Base-by-base conservation (phyloP, 768 basidiomycete species). In the Lactarius quietus region DNA sequence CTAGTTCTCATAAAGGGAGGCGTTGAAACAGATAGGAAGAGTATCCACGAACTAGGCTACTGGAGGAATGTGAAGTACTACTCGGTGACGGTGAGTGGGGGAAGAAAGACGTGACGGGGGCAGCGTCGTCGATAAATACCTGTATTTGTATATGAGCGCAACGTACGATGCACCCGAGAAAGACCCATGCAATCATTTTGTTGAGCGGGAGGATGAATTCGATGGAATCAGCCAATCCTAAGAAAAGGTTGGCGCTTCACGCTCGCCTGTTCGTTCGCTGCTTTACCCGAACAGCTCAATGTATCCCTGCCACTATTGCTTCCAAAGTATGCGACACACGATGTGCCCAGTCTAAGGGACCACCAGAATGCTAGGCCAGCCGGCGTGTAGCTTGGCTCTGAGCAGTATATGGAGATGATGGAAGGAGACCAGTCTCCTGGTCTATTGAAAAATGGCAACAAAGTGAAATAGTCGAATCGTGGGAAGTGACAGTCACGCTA, bases 151-250 rank as follows among this genome's bases (percentile, higher is more conserved):
- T n/a, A n/a, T n/a, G n/a, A n/a, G n/a, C n/a, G 28, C 39, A 29
- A 35, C 20, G 29, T 5, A 23, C 58, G 41, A 59, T 12, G 10
- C 9, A 43, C 29, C 41, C 33, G 20, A 57, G 20, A 28, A 57
- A 39, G n/a, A 57, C 23, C 56, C 36, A 57, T 23, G 35, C 56
- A 5, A 57, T 36, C n/a, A 10, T 56, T 28, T 36, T 57, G 20
- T 48, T 48, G 55, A 57, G 48, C 10, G 17, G 33, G 35, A 57
- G 41, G 41, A 63, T 15, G 18, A 57, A 63, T 23, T 57, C 45
- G 39, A 38, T 43, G 15, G 31, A 29, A 17, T 26, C 29, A 18
- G 23, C 36, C 36, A n/a, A 39, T 57, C 35, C 36, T 23, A n/a
- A 57, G 36, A 36, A 57, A 36, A 57, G n/a, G 56, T 57, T 38